These are phyloP conservation scores for Oehlia diaphana DNA, from an alignment of 192 early-diverging fungal species.

Conservation along the genomic window DNA sequence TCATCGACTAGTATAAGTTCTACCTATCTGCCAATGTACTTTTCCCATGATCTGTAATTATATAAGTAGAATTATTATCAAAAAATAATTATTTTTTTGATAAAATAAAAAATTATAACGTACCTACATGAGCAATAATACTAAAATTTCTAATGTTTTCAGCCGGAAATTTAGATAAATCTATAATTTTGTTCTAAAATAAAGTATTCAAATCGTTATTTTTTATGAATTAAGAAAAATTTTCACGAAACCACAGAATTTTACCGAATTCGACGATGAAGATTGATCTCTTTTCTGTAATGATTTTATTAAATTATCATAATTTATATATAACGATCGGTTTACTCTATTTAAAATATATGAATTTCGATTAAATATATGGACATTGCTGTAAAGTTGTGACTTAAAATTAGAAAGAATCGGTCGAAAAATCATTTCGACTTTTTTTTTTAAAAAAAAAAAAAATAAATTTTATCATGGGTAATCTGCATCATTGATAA, in stretches of 20 bases:
- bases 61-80: neutral
- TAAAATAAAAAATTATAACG: neutral
- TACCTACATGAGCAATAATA: slow-evolving; percentile 80
- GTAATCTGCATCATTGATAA: neutral
- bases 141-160: slow-evolving; percentile 93
- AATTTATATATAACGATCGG: neutral
- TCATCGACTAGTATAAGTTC: neutral
- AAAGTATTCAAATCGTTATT: neutral
- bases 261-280: neutral
- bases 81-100: neutral
- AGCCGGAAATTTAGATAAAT: slow-evolving; percentile 67
- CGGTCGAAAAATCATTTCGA: neutral
- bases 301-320: neutral
- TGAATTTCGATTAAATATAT: neutral
- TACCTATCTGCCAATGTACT: slow-evolving; percentile 87
- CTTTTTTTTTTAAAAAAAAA: neutral
- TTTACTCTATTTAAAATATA: neutral
- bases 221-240: neutral
- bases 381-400: neutral
- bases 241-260: neutral
- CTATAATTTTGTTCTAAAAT: slow-evolving; percentile 34
- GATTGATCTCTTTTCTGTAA: neutral
- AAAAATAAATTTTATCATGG: neutral
- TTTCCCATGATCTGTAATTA: slow-evolving; percentile 76
- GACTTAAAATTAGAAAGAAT: neutral